Conservation (phyloP, 805 yeast genomes). For the Ogataea nitratoaversa region DNA sequence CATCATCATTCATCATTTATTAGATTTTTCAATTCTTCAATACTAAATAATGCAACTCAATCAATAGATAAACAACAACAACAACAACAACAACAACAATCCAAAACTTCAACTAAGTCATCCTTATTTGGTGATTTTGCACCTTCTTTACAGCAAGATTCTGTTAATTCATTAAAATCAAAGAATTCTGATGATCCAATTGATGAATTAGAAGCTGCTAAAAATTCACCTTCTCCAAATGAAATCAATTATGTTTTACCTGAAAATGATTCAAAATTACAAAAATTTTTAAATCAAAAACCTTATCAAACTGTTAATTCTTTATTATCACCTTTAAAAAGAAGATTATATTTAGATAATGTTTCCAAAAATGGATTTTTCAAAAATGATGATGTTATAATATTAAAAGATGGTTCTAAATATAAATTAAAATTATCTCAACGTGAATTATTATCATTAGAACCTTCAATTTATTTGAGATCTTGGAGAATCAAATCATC, state of each 20-base stretch:
- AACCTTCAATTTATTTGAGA: conserved; percentile 81
- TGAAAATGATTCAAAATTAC: conserved; percentile 35
- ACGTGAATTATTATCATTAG: conserved; percentile 71
- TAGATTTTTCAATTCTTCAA: too few species aligned
- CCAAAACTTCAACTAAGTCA: conserved; percentile 8
- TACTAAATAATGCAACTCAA: too few species aligned
- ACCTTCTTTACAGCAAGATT: conserved; percentile 9
- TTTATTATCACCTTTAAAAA: conserved; percentile 67
- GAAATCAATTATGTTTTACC: conserved; percentile 23
- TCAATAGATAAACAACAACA: too few species aligned
- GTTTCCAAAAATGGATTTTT: conserved; percentile 64
- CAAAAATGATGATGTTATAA: conserved; percentile 54
- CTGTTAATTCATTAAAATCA: conserved; percentile 1
- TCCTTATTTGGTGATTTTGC: conserved; percentile 28
- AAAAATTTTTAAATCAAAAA: conserved; percentile 46
- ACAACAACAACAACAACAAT: conserved; percentile 1
- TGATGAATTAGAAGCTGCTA: conserved; percentile 9
- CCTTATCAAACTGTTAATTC: conserved; percentile 53
- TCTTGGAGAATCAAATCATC: conserved; percentile 84
- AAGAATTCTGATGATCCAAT: conserved; percentile 4
- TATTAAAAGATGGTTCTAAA: conserved; percentile 37
- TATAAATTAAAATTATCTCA: conserved; percentile 49
- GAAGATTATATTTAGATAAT: conserved; percentile 55
- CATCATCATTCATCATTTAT: too few species aligned
- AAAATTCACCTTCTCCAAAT: too few species aligned